Base-by-base conservation (phyloP, 2,329 filamentous ascomycete species). In the Ophiosphaerella korrae region DNA sequence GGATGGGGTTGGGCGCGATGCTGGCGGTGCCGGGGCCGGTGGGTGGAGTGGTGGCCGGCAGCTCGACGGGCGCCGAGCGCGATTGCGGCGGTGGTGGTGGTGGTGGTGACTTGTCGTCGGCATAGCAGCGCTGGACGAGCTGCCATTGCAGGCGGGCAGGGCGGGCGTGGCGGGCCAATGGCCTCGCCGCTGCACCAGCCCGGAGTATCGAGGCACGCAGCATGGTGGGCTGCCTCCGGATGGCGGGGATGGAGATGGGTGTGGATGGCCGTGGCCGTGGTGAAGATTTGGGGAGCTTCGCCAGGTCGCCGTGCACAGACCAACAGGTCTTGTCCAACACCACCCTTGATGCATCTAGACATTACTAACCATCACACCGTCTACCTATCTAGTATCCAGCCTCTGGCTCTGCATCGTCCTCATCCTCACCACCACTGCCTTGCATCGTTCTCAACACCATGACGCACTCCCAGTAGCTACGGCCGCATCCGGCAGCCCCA, bases 121-220 rank as follows among this genome's bases (percentile, higher is more conserved):
- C 79, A 57, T 80, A 81, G 68, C 74, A 79, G 72, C 80, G 78
- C 75, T 82, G 64, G 55, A 62, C 63, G 52, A 55, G 51, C 54
- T 57, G 68, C 68, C 68, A 71, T 72, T 73, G 69, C 58, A 66
- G 68, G 63, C 72, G 61, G 60, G 67, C 61, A 57, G 67, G 68
- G 63, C 72, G 61, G 59, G 67, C 61, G 57, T 59, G 57, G 48
- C 63, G 62, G 44, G 57, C 63, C 67, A 66, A 55, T 66, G 64
- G 62, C 63, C 67, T 59, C 55, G 63, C 75, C 72, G 75, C 74
- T 73, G 76, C 68, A 66, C 74, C 59, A 66, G 72, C 79, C 68
- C 77, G 72, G 60, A 78, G 73, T 73, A 82, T 74, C 67, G 80
- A 80, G 66, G 77, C 77, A 74, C 80, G 80, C 79, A 83, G 78